phyloP scores from a whole-genome alignment of 352 stramenopile genomes.

The Phytophthora brassicae region DNA sequence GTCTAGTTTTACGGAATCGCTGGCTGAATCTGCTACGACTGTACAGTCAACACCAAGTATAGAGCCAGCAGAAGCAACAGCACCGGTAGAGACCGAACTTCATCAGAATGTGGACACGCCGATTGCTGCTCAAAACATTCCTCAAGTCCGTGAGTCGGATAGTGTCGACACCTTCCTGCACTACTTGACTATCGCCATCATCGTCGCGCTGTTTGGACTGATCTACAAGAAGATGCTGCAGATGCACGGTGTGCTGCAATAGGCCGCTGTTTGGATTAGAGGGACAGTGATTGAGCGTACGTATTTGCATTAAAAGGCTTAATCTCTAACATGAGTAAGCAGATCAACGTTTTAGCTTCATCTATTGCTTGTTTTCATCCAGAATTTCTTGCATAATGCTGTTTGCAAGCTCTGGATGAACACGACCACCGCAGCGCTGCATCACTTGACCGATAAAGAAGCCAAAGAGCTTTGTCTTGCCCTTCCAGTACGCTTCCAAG shows the following conservation, averaged over 20 bases:
- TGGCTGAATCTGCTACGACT: neutral
- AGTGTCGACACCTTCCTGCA: conserved; percentile 67
- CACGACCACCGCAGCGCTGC: conserved; percentile 87
- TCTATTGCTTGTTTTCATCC: conserved; percentile 34
- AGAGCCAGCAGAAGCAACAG: conserved; percentile 4
- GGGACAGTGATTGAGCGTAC: neutral
- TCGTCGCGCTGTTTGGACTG: conserved; percentile 69
- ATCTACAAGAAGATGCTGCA: conserved; percentile 85
- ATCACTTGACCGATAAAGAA: conserved; percentile 96
- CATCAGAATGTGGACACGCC: conserved; percentile 14
- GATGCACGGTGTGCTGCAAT: conserved; percentile 64
- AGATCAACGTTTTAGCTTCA: conserved; percentile 8
- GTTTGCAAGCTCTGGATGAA: conserved; percentile 79
- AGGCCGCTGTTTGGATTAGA: conserved; percentile 7
- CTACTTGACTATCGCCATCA: conserved; percentile 64
- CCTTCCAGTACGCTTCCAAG: conserved; percentile 61
- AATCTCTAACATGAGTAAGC: conserved; percentile 10
- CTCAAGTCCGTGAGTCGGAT: conserved; percentile 39
- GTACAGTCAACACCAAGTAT: neutral
- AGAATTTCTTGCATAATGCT: conserved; percentile 63
- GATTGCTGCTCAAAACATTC: conserved; percentile 11
- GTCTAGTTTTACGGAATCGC: conserved; percentile 3
- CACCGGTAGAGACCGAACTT: conserved; percentile 6
- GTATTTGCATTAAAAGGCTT: conserved; percentile 19
- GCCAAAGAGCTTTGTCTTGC: conserved; percentile 94